Base-by-base conservation (phyloP, 768 basidiomycete species). In the Trametes meyenii region DNA sequence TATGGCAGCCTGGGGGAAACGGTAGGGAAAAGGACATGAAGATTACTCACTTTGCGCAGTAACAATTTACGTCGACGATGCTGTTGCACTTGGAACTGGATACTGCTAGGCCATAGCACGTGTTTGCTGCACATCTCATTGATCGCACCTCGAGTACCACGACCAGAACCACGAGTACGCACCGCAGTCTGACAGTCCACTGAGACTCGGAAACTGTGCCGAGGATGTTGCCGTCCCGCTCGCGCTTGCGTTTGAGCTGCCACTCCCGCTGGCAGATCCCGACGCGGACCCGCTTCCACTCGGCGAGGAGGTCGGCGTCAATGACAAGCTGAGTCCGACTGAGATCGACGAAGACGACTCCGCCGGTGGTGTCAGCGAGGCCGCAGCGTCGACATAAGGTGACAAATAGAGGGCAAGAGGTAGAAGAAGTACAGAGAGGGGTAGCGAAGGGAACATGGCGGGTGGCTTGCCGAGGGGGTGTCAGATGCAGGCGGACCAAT, bases 61-160 rank as follows among this genome's bases (percentile, higher is more conserved):
- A 85, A 65, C 84, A 85, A 56, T 79, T 74, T 35, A 84, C 79
- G 6, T 79, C 78, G 13, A 75, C 71, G 26, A 84, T 63, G 58
- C 78, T 81, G 5, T 72, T 62, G 69, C 83, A 85, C 42, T 77
- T 79, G 0, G 76, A 75, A 2, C 66, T 60, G 2, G 76, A 69
- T 7, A 78, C 74, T 1, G 79, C 76, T 0, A 72, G 58, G 8
- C 72, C 74, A 3, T 84, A 70, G 63, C 84, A 85, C 42, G 75
- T 70, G 35, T 75, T 75, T 12, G 84, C 84, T 84, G 53, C 35
- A 50, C 14, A 39, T 0, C 5, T 16, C 29, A 5, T 40, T 21
- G 38, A 21, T 21, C 48, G n/a, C 33, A 12, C n/a, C 21, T 7
- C 14, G n/a, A n/a, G 5, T 19, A 16, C 16, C 14, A 24, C 29